Conservation (phyloP, 495 filamentous ascomycete genomes). For the Talaromyces stipitatus region DNA sequence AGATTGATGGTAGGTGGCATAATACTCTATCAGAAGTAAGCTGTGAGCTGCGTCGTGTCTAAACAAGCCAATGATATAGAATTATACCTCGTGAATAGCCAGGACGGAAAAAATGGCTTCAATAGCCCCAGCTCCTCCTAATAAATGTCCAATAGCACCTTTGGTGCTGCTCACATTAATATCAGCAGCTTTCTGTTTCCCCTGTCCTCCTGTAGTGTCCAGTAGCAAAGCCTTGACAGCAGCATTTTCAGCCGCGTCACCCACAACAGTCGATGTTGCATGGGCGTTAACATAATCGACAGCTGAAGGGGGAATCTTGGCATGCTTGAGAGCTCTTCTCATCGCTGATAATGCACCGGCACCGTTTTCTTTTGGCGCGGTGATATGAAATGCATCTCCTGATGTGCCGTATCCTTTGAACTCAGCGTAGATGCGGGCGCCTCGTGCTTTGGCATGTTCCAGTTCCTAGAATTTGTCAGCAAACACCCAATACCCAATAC, state of each 20-base stretch:
- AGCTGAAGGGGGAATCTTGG: constrained; percentile 53
- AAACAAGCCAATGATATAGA: not conserved
- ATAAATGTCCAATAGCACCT: constrained; percentile 83
- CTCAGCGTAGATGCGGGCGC: constrained; percentile 82
- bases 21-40: constrained; percentile 44
- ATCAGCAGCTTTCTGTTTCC: constrained; percentile 48
- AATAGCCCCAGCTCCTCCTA: constrained; percentile 83
- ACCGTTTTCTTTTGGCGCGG: constrained; percentile 75
- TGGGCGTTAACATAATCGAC: constrained; percentile 97
- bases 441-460: constrained; percentile 73
- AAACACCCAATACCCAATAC: not conserved
- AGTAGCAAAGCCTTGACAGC: constrained; percentile 76
- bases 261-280: constrained; percentile 77
- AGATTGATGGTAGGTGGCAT: constrained; percentile 89
- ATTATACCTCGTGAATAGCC: constrained; percentile 62
- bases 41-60: not conserved
- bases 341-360: constrained; percentile 76
- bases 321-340: constrained; percentile 73
- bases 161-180: constrained; percentile 90
- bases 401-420: constrained; percentile 81
- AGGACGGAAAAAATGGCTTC: constrained; percentile 81
- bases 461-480: constrained; percentile 48
- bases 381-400: constrained; percentile 87
- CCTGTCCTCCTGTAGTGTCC: constrained; percentile 45
- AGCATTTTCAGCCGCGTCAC: constrained; percentile 79